phyloP scores from a whole-genome alignment of 345 rosid genomes.

The Erysimum cheiranthoides region DNA sequence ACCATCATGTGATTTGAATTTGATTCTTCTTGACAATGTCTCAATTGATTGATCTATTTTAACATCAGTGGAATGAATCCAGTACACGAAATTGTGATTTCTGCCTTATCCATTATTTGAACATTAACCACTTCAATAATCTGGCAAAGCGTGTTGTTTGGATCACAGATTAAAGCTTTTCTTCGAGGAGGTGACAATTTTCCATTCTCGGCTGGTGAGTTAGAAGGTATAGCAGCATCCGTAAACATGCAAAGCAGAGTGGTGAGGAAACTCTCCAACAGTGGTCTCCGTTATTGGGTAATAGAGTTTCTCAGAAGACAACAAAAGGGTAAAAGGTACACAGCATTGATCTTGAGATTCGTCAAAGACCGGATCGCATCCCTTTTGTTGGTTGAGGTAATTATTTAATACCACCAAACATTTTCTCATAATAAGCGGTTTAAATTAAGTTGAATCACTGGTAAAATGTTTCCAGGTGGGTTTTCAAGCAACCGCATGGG shows the following conservation, averaged over 20 bases:
- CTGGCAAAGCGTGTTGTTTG: slow-evolving; percentile 12
- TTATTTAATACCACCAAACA: slow-evolving; percentile 1
- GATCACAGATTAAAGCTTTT: slow-evolving; percentile 75
- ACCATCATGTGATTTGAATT: neutral
- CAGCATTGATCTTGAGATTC: slow-evolving; percentile 78
- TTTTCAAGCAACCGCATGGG: slow-evolving; percentile 78
- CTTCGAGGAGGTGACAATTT: slow-evolving; percentile 83
- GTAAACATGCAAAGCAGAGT: slow-evolving; percentile 67
- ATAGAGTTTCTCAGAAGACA: slow-evolving; percentile 81
- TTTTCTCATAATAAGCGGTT: neutral
- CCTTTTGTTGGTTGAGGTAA: slow-evolving; percentile 78
- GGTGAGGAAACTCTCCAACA: slow-evolving; percentile 65
- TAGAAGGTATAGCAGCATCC: slow-evolving; percentile 82
- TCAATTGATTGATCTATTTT: slow-evolving; percentile 1
- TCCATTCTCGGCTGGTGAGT: slow-evolving; percentile 86
- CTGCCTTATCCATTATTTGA: slow-evolving; percentile 3
- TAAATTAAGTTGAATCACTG: neutral
- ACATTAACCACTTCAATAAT: neutral
- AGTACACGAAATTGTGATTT: neutral
- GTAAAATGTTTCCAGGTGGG: slow-evolving; percentile 67
- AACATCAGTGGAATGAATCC: slow-evolving; percentile 3
- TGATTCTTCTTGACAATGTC: neutral
- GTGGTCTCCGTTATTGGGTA: slow-evolving; percentile 87
- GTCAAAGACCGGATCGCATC: slow-evolving; percentile 85
- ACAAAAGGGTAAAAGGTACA: slow-evolving; percentile 69